Conservation (phyloP, 495 filamentous ascomycete species). For the Aspergillus kassunensis region DNA sequence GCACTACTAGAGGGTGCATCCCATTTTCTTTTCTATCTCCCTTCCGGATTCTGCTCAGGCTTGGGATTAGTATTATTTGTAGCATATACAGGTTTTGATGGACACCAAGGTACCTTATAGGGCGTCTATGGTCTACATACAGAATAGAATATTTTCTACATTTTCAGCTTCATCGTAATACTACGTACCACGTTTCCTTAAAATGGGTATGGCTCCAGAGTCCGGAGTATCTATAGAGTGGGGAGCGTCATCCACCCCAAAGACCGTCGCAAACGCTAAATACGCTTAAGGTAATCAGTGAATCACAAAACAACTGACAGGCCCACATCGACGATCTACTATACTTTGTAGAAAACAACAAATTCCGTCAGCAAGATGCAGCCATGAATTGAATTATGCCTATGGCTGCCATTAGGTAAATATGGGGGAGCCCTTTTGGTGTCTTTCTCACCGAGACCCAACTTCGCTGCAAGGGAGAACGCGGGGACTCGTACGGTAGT, state of each 20-base stretch:
- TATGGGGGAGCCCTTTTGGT: too few species aligned
- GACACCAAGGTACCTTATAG: slow-evolving; percentile 21
- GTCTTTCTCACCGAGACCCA: too few species aligned
- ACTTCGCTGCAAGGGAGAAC: too few species aligned
- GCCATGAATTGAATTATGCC: too few species aligned
- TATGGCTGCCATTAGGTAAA: too few species aligned
- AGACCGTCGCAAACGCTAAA: slow-evolving; percentile 9
- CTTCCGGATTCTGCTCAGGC: slow-evolving; percentile 6
- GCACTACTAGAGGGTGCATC: background rate
- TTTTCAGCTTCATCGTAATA: too few species aligned
- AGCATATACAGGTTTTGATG: slow-evolving; percentile 26
- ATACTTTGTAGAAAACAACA: too few species aligned
- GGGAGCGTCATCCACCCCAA: background rate
- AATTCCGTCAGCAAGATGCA: too few species aligned
- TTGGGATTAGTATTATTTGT: slow-evolving; percentile 18
- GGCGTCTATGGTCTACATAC: slow-evolving; percentile 14
- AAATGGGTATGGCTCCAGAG: background rate
- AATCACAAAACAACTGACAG: background rate
- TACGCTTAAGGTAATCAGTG: background rate
- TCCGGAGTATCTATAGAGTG: background rate
- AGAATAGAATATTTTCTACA: slow-evolving; percentile 11
- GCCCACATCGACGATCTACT: background rate
- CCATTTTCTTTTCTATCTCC: slow-evolving; percentile 9
- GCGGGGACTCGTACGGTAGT: too few species aligned
- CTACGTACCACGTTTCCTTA: too few species aligned